Base-by-base conservation (phyloP, 2,329 filamentous ascomycete genomes). In the Bimuria novae-zelandiae region DNA sequence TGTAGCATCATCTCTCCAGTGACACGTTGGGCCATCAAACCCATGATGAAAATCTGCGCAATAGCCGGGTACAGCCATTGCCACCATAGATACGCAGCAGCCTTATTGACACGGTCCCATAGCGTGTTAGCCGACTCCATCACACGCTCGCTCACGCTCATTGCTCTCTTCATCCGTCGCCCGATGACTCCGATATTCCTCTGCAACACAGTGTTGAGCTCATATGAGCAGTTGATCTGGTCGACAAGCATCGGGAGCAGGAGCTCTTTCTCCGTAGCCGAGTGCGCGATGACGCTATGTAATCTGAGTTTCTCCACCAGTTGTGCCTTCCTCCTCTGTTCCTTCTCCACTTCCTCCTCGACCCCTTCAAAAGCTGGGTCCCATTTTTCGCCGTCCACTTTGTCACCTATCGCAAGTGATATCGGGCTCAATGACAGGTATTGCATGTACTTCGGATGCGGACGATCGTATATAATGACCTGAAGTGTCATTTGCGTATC, bases 221-320 rank as follows among this genome's bases (percentile, higher is more conserved):
- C 95, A 78, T 88, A 92, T 0, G 92, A 91, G 81, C 94, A 99
- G 68, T 99, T 99, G 71, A 97, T 89, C 75, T 97, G 93, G 64
- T 92, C 91, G 61, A 97, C 84, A 53, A 97, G 92, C 51, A 85
- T 85, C 4, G 88, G 83, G 25, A 99, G 79, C 1, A 89, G 88
- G 56, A 85, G 83, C 71, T 99, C 94, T 65, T 96, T 93, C 54
- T 87, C 84, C 1, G 93, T 94, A 2, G 87, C 84, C 2, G 84
- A 77, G 67, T 89, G 89, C 60, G 86, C 86, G 49, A 89, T 79
- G 4, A 99, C 91, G 1, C 89, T 93, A 72, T 99, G 95, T 59
- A 91, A 82, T 67, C 89, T 91, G 43, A 97, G 77, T 74, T 97
- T 97, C 61, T 96, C 86, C 4, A 94, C 86, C 35, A 99, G 77